These are phyloP conservation scores for Cladophialophora bantiana DNA, from an alignment of 2,329 filamentous ascomycete species.

Conservation along the genomic window DNA sequence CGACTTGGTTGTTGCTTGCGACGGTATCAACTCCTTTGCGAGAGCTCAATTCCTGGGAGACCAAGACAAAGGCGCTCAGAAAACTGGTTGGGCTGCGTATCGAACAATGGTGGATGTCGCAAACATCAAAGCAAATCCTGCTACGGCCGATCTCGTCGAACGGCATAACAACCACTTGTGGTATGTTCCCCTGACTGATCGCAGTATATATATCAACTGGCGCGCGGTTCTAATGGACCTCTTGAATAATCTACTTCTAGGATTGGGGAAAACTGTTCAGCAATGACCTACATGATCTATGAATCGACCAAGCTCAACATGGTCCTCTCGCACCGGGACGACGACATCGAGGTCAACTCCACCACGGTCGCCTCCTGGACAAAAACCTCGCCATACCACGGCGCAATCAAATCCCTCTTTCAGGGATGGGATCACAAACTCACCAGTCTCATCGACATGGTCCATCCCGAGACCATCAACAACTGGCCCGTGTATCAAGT, in stretches of 20 bases:
- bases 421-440: background rate
- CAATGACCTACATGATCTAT: constrained; percentile 7
- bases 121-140: background rate
- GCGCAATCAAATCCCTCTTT: background rate
- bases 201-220: no score
- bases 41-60: constrained; percentile 1
- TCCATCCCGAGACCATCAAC: background rate
- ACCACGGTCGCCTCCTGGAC: background rate
- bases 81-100: constrained; percentile 6
- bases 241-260: background rate
- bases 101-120: constrained; percentile 2
- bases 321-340: constrained; percentile 6
- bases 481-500: constrained; percentile 6
- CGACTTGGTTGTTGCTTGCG: constrained; percentile 11
- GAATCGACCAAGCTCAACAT: constrained; percentile 8
- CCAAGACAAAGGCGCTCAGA: constrained; percentile 1
- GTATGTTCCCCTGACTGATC: background rate
- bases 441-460: constrained; percentile 1
- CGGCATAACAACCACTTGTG: constrained; percentile 3
- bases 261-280: constrained; percentile 6
- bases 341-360: background rate
- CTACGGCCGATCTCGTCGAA: background rate
- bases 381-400: background rate
- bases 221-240: no score
- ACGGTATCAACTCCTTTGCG: constrained; percentile 10